Base-by-base conservation (phyloP, 2,329 filamentous ascomycete genomes). In the Waltergamsia citrina region DNA sequence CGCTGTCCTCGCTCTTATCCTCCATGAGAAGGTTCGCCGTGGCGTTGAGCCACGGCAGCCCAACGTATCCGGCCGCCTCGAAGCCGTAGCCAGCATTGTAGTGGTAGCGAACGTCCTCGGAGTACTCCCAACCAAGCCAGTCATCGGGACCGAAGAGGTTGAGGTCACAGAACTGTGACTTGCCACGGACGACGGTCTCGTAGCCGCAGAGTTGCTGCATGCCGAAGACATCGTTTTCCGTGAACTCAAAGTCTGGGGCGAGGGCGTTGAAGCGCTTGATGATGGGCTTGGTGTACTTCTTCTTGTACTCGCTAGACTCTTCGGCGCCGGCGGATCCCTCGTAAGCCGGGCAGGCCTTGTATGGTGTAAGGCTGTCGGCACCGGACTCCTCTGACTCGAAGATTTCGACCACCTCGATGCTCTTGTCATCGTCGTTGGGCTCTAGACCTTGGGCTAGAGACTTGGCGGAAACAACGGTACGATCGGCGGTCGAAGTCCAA, bases 181-280 rank as follows among this genome's bases (percentile, higher is more conserved):
- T 67, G 3, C 76, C 76, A 1, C 66, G 66, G 39, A 79, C 78
- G 14, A 79, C 75, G 0, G 69, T 71, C 51, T 81, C 76, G 47
- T 81, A 80, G 2, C 75, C 75, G 45, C 76, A 81, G 4, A 81
- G 53, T 53, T 78, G 64, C 57, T 79, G 75, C 69, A 81, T 76
- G 23, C 69, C 78, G 34, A 77, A 71, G 11, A 83, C 63, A 43
- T 83, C 78, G 32, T 65, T 60, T 16, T 64, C 53, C 0, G 73
- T 79, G 54, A 81, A 79, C 54, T 81, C 76, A 53, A 83, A 79
- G 0, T 49, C 57, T 1, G 65, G 69, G 3, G 62, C 74, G 12
- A 65, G 54, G 17, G 60, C 53, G 27, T 70, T 70, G 41, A 76
- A 58, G 11, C 78, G 67, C 0, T 63, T 65, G n/a, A 71, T 59